Percentiles rank a stretch among this genome's conserved stretches.
phyloP scores from a whole-genome alignment of 2,329 filamentous ascomycete genomes.

The Pestalotiopsis sp. region DNA sequence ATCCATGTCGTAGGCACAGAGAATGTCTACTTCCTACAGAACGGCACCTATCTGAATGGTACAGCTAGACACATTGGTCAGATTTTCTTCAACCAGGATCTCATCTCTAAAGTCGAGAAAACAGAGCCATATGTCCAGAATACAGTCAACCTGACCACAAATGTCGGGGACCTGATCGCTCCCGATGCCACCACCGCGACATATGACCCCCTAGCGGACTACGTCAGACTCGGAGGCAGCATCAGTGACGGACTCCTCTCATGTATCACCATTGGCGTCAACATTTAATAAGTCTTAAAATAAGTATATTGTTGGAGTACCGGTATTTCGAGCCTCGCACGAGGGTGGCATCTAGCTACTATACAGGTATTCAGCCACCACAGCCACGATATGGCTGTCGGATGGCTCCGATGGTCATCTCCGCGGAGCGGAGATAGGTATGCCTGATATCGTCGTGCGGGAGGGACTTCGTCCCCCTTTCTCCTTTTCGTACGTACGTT shows the following conservation, averaged over 20 bases:
- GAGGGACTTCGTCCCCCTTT: too few relatives aligned
- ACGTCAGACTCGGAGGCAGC: constrained; percentile 53
- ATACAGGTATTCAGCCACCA: too few relatives aligned
- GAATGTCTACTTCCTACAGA: constrained; percentile 37
- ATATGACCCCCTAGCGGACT: constrained; percentile 57
- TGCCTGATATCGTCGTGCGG: too few relatives aligned
- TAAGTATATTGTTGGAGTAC: too few relatives aligned
- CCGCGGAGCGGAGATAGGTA: too few relatives aligned
- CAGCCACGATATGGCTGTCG: too few relatives aligned
- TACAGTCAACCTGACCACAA: constrained; percentile 43
- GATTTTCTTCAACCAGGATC: constrained; percentile 59
- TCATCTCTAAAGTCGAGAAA: constrained; percentile 48
- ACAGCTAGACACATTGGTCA: constrained; percentile 58
- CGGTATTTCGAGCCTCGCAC: too few relatives aligned
- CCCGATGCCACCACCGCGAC: constrained; percentile 46
- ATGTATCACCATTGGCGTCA: constrained; percentile 51
- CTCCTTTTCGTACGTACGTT: too few relatives aligned
- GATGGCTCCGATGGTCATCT: too few relatives aligned
- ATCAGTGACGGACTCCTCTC: constrained; percentile 48
- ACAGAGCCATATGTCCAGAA: constrained; percentile 45
- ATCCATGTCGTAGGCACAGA: constrained; percentile 37
- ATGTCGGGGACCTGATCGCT: constrained; percentile 51
- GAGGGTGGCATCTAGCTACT: too few relatives aligned
- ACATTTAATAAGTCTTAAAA: too few relatives aligned
- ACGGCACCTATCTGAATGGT: constrained; percentile 49